Conservation (phyloP, 306 rosid species). For the Acacia confusa region DNA sequence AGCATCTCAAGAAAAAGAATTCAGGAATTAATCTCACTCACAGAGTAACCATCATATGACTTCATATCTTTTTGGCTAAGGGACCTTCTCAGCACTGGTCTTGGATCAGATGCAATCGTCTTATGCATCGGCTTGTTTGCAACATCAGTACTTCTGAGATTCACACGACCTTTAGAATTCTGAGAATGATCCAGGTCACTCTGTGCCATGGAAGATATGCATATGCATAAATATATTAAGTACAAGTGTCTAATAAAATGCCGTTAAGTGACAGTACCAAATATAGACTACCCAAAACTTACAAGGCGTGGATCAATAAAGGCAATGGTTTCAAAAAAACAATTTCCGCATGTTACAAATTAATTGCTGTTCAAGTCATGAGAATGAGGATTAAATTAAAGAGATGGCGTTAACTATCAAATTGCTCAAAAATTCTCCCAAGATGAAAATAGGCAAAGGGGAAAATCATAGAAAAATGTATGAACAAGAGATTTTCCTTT, state of each 20-base stretch:
- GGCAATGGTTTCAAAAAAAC: background rate
- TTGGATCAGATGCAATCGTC: conserved; percentile 57
- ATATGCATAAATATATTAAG: conserved; percentile 26
- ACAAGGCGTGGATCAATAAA: background rate
- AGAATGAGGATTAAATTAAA: background rate
- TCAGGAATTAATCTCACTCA: conserved; percentile 42
- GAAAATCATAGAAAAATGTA: background rate
- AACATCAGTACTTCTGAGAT: conserved; percentile 43
- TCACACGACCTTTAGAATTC: conserved; percentile 45
- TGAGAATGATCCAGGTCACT: conserved; percentile 76
- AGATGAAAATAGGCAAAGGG: background rate
- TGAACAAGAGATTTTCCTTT: background rate
- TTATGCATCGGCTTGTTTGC: conserved; percentile 50
- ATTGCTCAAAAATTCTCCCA: background rate
- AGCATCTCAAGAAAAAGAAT: background rate
- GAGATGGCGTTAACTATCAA: background rate
- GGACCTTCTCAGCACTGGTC: conserved; percentile 67
- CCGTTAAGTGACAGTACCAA: conserved; percentile 16
- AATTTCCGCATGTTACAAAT: background rate
- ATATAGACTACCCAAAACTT: background rate
- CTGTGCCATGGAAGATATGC: conserved; percentile 49
- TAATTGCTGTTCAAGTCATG: background rate
- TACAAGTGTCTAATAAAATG: background rate
- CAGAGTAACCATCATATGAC: conserved; percentile 85
- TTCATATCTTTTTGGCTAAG: conserved; percentile 76